Base-by-base conservation (phyloP, 768 basidiomycete genomes). In the Stropharia rugosoannulata region DNA sequence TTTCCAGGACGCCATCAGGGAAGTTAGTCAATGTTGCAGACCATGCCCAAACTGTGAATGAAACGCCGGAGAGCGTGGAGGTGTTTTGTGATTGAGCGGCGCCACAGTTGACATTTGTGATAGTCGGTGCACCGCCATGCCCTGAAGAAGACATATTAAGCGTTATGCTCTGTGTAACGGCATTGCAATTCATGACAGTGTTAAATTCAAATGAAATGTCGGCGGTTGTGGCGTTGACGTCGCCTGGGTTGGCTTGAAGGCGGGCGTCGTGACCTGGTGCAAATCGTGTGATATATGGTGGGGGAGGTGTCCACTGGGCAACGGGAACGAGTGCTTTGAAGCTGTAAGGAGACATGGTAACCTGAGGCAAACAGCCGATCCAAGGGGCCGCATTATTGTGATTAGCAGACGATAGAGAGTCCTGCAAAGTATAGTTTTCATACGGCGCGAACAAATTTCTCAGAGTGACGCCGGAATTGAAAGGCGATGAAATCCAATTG, bases 231-330 rank as follows among this genome's bases (percentile, higher is more conserved):
- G 83, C 84, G 53, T 81, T 72, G 22, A 79, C 67, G 16, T 78
- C 79, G 15, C 70, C 68, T 19, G 76, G 67, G 19, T 77, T 75
- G 32, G 74, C 71, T 22, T 79, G 63, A 38, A 93, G 73, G 41
- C 95, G 88, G 41, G 84, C 78, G 63, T 97, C 95, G 68, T 97
- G 95, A 1, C 95, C 94, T 0, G 95, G 95, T 2, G 70, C 66
- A 70, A 96, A 96, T 51, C 81, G 82, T 15, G 91, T 92, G 54
- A 97, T 68, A 53, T 83, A 81, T 13, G 94, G 90, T 5, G 76
- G 81, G 50, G 89, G 85, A 5, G 82, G 61, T 5, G 83, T 73
- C 92, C 93, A 97, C 59, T 87, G 76, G 0, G 56, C 62, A 0
- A 57, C 39, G 0, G 90, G 90, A 7, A 97, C 92, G 16, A 94